Evolutionary conservation across 2,329 filamentous ascomycete species (phyloP).

Genomic region (Eutypa lata): DNA sequence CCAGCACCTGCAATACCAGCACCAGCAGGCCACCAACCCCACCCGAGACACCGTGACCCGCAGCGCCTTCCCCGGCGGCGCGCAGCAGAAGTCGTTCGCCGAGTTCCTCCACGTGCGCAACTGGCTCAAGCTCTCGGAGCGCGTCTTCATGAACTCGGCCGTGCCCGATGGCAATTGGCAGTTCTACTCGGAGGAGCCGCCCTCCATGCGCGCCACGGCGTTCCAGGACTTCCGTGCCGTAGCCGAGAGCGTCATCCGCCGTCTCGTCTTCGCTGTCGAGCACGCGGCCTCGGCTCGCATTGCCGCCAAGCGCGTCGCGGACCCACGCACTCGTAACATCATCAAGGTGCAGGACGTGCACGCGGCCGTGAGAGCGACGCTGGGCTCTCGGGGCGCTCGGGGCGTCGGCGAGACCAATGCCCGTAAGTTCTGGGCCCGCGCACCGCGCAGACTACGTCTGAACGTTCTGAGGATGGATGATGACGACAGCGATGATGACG

Average conservation of each 20-base stretch:
- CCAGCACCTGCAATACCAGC: constrained; percentile 16
- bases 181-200: constrained; percentile 55
- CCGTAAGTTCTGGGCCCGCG: constrained; percentile 43
- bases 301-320: constrained; percentile 40
- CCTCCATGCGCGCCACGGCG: constrained; percentile 70
- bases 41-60: no score
- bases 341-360: no score
- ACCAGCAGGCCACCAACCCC: no score
- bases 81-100: constrained; percentile 38
- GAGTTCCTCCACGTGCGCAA: constrained; percentile 55
- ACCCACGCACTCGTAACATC: background rate
- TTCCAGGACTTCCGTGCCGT: constrained; percentile 74
- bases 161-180: constrained; percentile 66
- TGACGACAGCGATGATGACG: constrained; percentile 1
- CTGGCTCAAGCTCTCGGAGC: constrained; percentile 63
- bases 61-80: no score
- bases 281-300: constrained; percentile 70
- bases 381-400: constrained; percentile 44
- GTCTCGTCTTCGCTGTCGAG: constrained; percentile 66
- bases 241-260: constrained; percentile 62
- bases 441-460: constrained; percentile 47
- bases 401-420: constrained; percentile 31
- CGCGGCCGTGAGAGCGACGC: background rate
- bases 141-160: constrained; percentile 72
- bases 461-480: constrained; percentile 31